Conservation (phyloP, 1,284 basidiomycete species). For the Anthracocystis walkeri region DNA sequence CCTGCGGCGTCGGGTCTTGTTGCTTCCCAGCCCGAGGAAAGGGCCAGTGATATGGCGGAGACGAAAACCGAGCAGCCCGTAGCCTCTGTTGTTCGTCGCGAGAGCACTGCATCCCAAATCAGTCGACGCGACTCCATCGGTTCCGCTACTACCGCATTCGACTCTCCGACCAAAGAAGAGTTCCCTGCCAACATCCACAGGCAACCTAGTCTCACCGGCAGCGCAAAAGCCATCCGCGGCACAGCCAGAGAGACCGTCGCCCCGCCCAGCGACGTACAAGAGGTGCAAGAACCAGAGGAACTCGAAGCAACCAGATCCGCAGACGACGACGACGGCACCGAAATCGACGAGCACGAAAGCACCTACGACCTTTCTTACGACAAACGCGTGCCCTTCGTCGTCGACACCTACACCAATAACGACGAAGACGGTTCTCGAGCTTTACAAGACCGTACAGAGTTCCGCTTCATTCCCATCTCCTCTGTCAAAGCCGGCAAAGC, state of each 20-base stretch:
- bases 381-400: conserved; percentile 24
- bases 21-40: neutral
- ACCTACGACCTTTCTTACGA: conserved; percentile 22
- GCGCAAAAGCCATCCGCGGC: conserved; percentile 10
- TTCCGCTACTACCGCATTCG: conserved; percentile 53
- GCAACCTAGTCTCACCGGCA: conserved; percentile 7
- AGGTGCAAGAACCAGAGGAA: conserved; percentile 37
- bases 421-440: conserved; percentile 17
- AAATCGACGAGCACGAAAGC: conserved; percentile 34
- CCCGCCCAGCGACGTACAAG: conserved; percentile 52
- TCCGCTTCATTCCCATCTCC: conserved; percentile 51
- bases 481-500: conserved; percentile 40
- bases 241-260: conserved; percentile 34
- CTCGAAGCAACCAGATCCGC: neutral
- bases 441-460: conserved; percentile 19
- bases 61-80: conserved; percentile 2
- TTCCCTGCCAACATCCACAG: conserved; percentile 13
- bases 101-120: conserved; percentile 31
- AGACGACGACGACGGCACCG: conserved; percentile 30
- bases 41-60: neutral
- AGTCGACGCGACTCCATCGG: conserved; percentile 50
- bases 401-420: conserved; percentile 29
- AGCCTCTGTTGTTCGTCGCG: conserved; percentile 15
- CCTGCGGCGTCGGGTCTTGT: conserved; percentile 1
- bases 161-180: conserved; percentile 41